Base-by-base conservation (phyloP, 1,284 basidiomycete genomes). In the Ustilago cynodontis region DNA sequence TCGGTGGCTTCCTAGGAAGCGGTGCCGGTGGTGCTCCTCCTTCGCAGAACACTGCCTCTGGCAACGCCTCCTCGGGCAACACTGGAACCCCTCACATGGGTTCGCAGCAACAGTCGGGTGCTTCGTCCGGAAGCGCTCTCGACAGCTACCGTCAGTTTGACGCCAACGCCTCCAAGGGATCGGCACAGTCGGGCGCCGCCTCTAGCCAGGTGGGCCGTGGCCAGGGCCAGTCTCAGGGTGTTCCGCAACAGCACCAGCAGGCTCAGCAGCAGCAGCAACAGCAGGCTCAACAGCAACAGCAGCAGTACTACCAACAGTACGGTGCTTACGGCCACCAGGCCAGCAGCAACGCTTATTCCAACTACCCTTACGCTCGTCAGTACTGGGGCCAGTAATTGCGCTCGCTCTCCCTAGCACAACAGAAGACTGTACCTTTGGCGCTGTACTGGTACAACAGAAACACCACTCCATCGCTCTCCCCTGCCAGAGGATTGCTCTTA, bases 251-350 rank as follows among this genome's bases (percentile, higher is more conserved):
- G 65, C 74, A 71, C 22, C 66, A 66, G 41, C 77, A 79, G 59
- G n/a, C n/a, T n/a, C 77, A 77, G 60, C 70, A 77, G 51, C 79
- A 79, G 58, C 71, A 71, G 62, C 54, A 47, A 20, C 74, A 77
- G 50, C 70, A 68, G 20, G 75, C 74, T 50, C 81, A 81, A 65
- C 82, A 82, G 41, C 82, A 82, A 65, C 82, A 81, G 45, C 75
- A 82, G 61, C 81, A 84, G 70, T 81, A 84, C 69, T 80, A 81
- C 62, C 80, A 84, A 68, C 81, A 84, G 72, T 81, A 82, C 71
- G 71, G 70, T 37, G 79, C 76, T 47, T 83, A 83, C 65, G 79
- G 72, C 31, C 81, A 82, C 67, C 81, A 82, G 69, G 79, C 73
- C 54, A 80, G 58, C 59, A 71, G 45, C 71, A 78, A 77, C 52